Evolutionary conservation across 176 grass and related monocot genomes (phyloP).

Genomic region (Eragrostis nindensis): DNA sequence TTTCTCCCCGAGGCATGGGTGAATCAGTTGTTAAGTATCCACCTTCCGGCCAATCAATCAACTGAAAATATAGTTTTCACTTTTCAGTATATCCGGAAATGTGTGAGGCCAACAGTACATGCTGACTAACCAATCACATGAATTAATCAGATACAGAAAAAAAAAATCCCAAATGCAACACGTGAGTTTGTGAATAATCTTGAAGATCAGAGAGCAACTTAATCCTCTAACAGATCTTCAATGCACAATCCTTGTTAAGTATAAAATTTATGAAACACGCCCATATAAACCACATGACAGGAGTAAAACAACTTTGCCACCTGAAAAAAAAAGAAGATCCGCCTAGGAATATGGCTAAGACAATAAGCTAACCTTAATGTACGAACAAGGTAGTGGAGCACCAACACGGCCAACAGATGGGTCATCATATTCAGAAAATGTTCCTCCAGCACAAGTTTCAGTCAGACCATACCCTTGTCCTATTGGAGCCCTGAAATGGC

Average conservation of each 20-base stretch:
- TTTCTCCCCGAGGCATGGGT: slow-evolving; percentile 93
- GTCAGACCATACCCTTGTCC: slow-evolving; percentile 97
- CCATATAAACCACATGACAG: background rate
- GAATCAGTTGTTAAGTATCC: slow-evolving; percentile 83
- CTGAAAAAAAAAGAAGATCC: slow-evolving; percentile 9
- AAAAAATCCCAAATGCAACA: slow-evolving; percentile 24
- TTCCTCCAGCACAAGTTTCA: slow-evolving; percentile 93
- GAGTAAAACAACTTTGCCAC: slow-evolving; percentile 22
- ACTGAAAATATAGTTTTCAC: slow-evolving; percentile 60
- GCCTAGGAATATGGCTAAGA: background rate
- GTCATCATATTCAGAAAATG: slow-evolving; percentile 95
- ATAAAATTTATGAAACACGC: slow-evolving; percentile 1
- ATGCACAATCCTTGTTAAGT: slow-evolving; percentile 4
- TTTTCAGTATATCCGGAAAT: slow-evolving; percentile 39
- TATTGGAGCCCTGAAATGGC: slow-evolving; percentile 87
- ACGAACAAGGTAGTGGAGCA: slow-evolving; percentile 86
- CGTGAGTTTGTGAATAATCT: slow-evolving; percentile 1
- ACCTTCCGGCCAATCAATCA: slow-evolving; percentile 88
- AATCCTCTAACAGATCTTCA: slow-evolving; percentile 19
- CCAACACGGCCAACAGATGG: slow-evolving; percentile 91
- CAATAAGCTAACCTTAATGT: slow-evolving; percentile 69
- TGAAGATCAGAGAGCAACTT: background rate
- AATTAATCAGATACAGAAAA: slow-evolving; percentile 24
- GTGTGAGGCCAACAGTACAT: slow-evolving; percentile 1
- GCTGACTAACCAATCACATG: background rate